phyloP scores from a whole-genome alignment of 2,329 filamentous ascomycete species.

The Diplocarpon mali region DNA sequence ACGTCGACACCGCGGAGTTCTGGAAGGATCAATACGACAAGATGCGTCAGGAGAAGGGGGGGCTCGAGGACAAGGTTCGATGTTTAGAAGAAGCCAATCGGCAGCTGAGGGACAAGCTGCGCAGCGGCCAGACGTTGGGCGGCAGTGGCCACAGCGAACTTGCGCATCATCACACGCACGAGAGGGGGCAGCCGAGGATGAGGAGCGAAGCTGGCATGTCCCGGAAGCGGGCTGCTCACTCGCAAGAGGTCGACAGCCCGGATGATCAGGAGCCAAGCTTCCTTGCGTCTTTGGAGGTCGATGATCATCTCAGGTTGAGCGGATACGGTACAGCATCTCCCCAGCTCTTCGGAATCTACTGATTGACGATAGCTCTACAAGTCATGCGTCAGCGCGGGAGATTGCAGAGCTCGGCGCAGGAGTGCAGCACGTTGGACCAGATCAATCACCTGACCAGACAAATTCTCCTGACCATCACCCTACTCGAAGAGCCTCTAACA shows the following conservation, averaged over 20 bases:
- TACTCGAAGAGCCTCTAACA: slow-evolving; percentile 11
- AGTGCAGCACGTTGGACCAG: slow-evolving; percentile 10
- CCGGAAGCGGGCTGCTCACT: slow-evolving; percentile 5
- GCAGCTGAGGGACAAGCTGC: background rate
- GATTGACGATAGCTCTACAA: slow-evolving; percentile 9
- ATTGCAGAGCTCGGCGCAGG: slow-evolving; percentile 2
- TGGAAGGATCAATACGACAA: slow-evolving; percentile 22
- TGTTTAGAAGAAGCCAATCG: slow-evolving; percentile 12
- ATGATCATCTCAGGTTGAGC: slow-evolving; percentile 9
- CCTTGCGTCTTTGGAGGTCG: background rate
- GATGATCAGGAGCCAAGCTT: background rate
- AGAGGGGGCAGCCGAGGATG: background rate
- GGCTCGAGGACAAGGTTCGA: slow-evolving; percentile 16
- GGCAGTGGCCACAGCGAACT: background rate
- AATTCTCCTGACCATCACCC: slow-evolving; percentile 7
- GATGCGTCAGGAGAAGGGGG: slow-evolving; percentile 16
- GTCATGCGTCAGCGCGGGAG: slow-evolving; percentile 7
- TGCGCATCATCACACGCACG: background rate
- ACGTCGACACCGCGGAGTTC: slow-evolving; percentile 21
- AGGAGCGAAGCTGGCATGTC: background rate
- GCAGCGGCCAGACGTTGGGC: background rate
- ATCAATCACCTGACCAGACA: slow-evolving; percentile 10
- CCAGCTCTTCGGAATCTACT: background rate
- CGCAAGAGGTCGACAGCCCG: background rate
- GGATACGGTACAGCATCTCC: slow-evolving; percentile 8